Conservation (phyloP, 1,139 yeast genomes). For the Diutina siamensis region DNA sequence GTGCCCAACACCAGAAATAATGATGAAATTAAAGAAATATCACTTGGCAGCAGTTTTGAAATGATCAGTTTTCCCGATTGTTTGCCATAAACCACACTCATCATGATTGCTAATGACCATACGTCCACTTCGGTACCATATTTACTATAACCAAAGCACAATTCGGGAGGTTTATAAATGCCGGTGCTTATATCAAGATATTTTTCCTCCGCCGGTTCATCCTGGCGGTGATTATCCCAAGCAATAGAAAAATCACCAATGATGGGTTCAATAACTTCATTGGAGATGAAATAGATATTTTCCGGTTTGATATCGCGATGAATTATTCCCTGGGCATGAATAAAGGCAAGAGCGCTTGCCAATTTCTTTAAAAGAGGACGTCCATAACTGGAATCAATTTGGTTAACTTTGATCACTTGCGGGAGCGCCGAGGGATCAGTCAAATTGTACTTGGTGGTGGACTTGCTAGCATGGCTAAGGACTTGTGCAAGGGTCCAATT, state of each 20-base stretch:
- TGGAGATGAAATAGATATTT: slow-evolving; percentile 37
- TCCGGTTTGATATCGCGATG: slow-evolving; percentile 85
- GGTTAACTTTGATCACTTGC: slow-evolving; percentile 10
- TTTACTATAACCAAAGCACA: slow-evolving; percentile 53
- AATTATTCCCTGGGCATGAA: slow-evolving; percentile 52
- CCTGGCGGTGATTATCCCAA: slow-evolving; percentile 17
- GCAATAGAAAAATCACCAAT: slow-evolving; percentile 79
- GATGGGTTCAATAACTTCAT: slow-evolving; percentile 23
- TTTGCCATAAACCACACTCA: slow-evolving; percentile 45
- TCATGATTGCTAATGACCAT: slow-evolving; percentile 68
- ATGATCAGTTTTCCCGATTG: slow-evolving; percentile 27
- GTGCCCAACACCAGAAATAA: slow-evolving; percentile 61
- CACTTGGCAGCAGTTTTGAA: slow-evolving; percentile 34
- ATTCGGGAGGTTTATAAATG: slow-evolving; percentile 75
- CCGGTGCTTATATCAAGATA: slow-evolving; percentile 69
- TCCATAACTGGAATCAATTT: slow-evolving; percentile 11
- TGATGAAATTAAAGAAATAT: slow-evolving; percentile 51
- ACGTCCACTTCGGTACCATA: slow-evolving; percentile 61
- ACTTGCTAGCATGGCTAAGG: slow-evolving; percentile 8
- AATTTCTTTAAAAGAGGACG: slow-evolving; percentile 28
- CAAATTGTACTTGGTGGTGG: slow-evolving; percentile 12
- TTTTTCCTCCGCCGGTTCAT: slow-evolving; percentile 38
- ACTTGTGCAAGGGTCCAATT: slow-evolving; percentile 16
- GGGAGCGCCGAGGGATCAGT: slow-evolving; percentile 12
- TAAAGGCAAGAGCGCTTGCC: slow-evolving; percentile 34